Evolutionary conservation across 768 basidiomycete genomes (phyloP), one percentile per base, ranked within the genome.

Genomic region (Phylloporus sp.): DNA sequence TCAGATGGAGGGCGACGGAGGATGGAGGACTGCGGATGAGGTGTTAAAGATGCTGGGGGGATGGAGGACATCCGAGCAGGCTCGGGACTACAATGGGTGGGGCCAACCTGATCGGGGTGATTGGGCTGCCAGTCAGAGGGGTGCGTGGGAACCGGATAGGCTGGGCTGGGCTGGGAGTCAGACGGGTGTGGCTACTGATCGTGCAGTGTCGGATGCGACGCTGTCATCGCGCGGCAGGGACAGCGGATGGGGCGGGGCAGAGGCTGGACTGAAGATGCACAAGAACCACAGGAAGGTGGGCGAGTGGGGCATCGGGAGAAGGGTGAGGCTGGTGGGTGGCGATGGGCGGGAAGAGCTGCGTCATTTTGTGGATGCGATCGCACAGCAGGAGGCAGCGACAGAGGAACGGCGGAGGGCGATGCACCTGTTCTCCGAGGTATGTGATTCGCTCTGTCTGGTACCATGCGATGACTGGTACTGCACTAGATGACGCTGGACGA

Each of bases 401-500:
- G 70, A 70, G 15, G 70, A 71, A 29, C 72, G 73, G 22, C 76
- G 66, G 44, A 63, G 56, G 46, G 57, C 69, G 47, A 80, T 84
- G 80, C 73, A 81, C 58, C 27, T 52, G 20, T 84, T 84, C 56
- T 78, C 72, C 45, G 69, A 78, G 67, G 82, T 79, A 57, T 16
- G 74, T 24, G 5, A 1, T 20, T 16, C 6, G 15, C 10, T n/a
- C 5, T 39, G 2, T n/a, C n/a, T 6, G 11, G 15, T 24, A 8
- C 13, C 2, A 39, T 15, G 36, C 20, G 47, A 29, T 31, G 28
- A 23, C 15, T 6, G 3, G 26, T 31, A 56, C 52, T 15, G n/a
- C 50, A n/a, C n/a, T n/a, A 84, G 83, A 76, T 84, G 74, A 65
- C 80, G 3, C 77, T 81, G 4, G 68, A 81, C 24, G 71, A 80